Evolutionary conservation across 768 basidiomycete genomes (phyloP), one percentile per base, ranked within the genome.

Genomic region (Clitopilus hobsonii): DNA sequence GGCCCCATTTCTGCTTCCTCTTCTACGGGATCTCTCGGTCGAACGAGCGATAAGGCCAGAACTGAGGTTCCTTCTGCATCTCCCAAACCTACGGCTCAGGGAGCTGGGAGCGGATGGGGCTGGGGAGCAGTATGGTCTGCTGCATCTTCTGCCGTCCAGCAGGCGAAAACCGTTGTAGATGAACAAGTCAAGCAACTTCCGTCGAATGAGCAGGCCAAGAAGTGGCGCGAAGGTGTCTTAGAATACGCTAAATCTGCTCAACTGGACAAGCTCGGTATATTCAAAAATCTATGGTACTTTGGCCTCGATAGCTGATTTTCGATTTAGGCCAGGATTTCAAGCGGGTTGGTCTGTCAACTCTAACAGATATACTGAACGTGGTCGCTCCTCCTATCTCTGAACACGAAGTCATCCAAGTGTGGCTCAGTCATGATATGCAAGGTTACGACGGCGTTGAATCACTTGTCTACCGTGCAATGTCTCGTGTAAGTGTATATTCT

Each of bases 331-430:
- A 94, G 66, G 95, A 97, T 65, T 87, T 98, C 64, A 91, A 86
- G 65, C 82, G 87, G 51, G 89, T 90, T 24, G 92, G 94, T 25
- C 72, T 95, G 30, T 93, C 91, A 8, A 94, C 95, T 2, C 74
- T 98, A 24, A 91, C 84, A 2, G 94, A 96, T 55, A 86, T 99
- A 54, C 75, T 99, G 51, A 96, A 98, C 67, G 96, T 89, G 25
- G 96, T 99, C 56, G 97, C 97, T 0, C 97, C 97, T 38, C 97
- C 97, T 11, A 98, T 98, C 63, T 91, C 95, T 23, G 95, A 96
- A 68, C 96, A 98, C 67, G 97, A 99, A 71, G 93, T 98, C 14
- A 94, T 99, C 59, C 86, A 97, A 67, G 86, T 99, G 6, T 93
- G 91, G 89, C 74, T 99, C 32, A 89, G 88, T 64, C 95, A 98